phyloP scores from a whole-genome alignment of 768 basidiomycete genomes.

The Lactarius pseudohatsudake region DNA sequence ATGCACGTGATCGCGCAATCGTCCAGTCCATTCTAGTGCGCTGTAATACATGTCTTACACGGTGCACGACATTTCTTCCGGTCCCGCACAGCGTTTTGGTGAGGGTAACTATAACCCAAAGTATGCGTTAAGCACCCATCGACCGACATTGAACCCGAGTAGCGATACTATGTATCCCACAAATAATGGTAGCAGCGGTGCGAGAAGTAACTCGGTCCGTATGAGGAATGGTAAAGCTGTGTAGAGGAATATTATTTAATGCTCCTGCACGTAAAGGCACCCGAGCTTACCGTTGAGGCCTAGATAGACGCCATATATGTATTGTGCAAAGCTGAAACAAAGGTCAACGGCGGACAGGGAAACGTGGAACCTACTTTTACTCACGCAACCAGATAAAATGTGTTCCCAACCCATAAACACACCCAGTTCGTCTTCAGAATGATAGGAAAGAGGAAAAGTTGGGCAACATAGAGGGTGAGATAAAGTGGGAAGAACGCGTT shows the following conservation, averaged over 20 bases:
- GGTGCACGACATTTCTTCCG: background rate
- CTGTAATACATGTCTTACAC: background rate
- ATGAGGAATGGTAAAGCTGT: constrained; percentile 92
- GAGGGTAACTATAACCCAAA: constrained; percentile 48
- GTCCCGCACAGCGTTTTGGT: background rate
- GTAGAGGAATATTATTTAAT: constrained; percentile 21
- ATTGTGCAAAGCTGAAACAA: constrained; percentile 73
- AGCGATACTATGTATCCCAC: constrained; percentile 83
- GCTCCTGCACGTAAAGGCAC: constrained; percentile 5
- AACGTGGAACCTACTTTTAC: constrained; percentile 31
- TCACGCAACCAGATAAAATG: constrained; percentile 84
- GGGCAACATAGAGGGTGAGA: constrained; percentile 84
- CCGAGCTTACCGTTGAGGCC: constrained; percentile 69
- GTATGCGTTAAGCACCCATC: constrained; percentile 75
- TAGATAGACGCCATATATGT: constrained; percentile 88
- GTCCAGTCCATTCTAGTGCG: no score
- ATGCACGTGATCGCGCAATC: background rate
- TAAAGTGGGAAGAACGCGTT: constrained; percentile 96
- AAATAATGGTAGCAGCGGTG: constrained; percentile 85
- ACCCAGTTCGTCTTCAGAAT: constrained; percentile 87
- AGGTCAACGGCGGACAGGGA: background rate
- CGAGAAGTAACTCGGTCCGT: constrained; percentile 85
- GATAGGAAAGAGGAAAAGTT: constrained; percentile 82
- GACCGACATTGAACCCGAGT: constrained; percentile 88
- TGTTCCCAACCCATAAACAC: constrained; percentile 92